Conservation (phyloP, 768 basidiomycete genomes). For the Dioszegia crocea region DNA sequence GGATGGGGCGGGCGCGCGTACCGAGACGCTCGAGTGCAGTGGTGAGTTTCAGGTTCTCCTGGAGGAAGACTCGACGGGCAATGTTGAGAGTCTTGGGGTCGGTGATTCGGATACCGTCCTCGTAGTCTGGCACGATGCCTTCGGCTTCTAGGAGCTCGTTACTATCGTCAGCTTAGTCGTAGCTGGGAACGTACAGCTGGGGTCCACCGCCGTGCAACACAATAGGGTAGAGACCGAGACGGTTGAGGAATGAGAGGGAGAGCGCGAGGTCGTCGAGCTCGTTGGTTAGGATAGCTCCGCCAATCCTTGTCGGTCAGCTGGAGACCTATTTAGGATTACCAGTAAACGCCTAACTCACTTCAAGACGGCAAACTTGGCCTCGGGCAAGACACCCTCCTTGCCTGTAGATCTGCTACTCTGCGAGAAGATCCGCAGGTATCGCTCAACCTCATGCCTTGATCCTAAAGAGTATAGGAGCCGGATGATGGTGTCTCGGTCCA, state of each 20-base stretch:
- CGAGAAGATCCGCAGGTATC: slow-evolving; percentile 98
- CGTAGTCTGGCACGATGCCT: slow-evolving; percentile 93
- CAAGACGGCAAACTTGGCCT: slow-evolving; percentile 92
- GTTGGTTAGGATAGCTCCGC: slow-evolving; percentile 82
- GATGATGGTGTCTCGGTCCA: slow-evolving; percentile 77
- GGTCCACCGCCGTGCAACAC: slow-evolving; percentile 95
- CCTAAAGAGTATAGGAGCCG: slow-evolving; percentile 94
- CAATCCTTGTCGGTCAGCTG: slow-evolving; percentile 55
- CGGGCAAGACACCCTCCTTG: slow-evolving; percentile 46
- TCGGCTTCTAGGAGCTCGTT: slow-evolving; percentile 90
- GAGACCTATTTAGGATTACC: neutral
- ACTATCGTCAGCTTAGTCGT: slow-evolving; percentile 31
- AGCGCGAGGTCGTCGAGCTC: slow-evolving; percentile 90
- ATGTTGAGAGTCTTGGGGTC: slow-evolving; percentile 90
- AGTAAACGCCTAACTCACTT: no score
- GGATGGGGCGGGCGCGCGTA: slow-evolving; percentile 94
- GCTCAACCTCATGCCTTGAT: slow-evolving; percentile 93
- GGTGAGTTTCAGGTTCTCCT: slow-evolving; percentile 94
- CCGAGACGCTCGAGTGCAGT: slow-evolving; percentile 88
- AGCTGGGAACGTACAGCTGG: slow-evolving; percentile 53
- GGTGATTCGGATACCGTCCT: slow-evolving; percentile 94
- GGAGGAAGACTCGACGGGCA: slow-evolving; percentile 92
- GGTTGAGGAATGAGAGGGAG: slow-evolving; percentile 91
- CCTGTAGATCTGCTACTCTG: slow-evolving; percentile 58
- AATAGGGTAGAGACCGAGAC: slow-evolving; percentile 95